Base-by-base conservation (phyloP, 345 rosid genomes). In the Camelina hispida region DNA sequence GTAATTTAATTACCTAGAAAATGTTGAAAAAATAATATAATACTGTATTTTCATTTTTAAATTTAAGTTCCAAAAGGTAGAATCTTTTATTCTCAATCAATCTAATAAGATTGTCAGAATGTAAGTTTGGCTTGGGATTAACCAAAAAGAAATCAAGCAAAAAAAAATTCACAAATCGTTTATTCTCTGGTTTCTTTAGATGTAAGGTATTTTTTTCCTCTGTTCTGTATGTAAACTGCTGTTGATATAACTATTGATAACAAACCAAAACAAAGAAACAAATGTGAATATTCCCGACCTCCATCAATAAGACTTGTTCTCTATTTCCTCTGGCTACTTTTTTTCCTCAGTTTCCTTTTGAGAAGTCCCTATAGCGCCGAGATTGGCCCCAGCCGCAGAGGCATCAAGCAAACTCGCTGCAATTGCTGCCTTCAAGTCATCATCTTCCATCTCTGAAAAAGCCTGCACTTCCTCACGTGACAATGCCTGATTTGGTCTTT, bases 381-480 rank as follows among this genome's bases (percentile, higher is more conserved):
- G 78, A 22, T 62, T 72, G 34, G 78, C 78, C 9, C 66, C 44
- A 48, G 86, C 81, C 5, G 82, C 86, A 57, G 87, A 77, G 66
- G 88, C 71, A 80, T 89, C 93, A 87, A 91, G 77, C 85, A 90
- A 72, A 85, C 98, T 92, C 22, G 96, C 97, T 73, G 97, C 97
- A 63, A 88, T 90, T 6, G 96, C 97, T 25, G 97, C 96, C 76
- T 85, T 89, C 88, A 92, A 81, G 74, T 92, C 93, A 73, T 85
- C 88, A 11, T 87, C 96, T 80, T 95, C 97, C 78, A 78, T 79
- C 60, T 80, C 87, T 22, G 83, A 73, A 66, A 90, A 85, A 56
- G 72, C 57, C 20, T 68, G 83, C 12, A 80, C 83, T 66, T 82
- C 90, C 64, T 72, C 83, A 4, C 34, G 35, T 2, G 86, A 75